Percentiles rank a stretch among this genome's conserved stretches.
Evolutionary conservation across 225 moss, liverwort and hornwort genomes (phyloP).

Genomic region (Antitrichia curtipendula): DNA sequence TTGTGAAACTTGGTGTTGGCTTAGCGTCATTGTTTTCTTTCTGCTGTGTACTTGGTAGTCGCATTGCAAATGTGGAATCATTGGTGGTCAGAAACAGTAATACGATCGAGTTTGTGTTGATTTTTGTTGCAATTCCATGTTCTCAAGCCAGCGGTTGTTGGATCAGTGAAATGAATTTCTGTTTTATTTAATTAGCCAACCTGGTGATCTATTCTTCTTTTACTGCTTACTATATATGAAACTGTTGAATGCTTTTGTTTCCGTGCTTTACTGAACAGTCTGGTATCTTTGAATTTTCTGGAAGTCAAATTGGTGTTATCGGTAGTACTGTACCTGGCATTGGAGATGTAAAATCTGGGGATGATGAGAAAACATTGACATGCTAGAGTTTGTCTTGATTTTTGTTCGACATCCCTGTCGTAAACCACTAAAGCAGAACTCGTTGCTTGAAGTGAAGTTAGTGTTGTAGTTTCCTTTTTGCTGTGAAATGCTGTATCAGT

Average conservation of each 20-base stretch:
- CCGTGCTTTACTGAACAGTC: background rate
- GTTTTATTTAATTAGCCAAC: background rate
- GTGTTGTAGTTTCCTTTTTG: too few relatives aligned
- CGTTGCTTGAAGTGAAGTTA: too few relatives aligned
- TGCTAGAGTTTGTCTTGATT: background rate
- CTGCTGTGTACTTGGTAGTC: background rate
- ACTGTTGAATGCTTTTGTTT: background rate
- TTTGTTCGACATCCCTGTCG: background rate
- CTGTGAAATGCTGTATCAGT: background rate
- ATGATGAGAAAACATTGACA: background rate
- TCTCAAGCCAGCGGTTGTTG: background rate
- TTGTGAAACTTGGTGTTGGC: background rate
- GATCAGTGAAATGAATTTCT: background rate
- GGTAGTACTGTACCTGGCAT: background rate
- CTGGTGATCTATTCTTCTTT: background rate
- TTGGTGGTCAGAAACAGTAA: background rate
- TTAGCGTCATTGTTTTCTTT: too few relatives aligned
- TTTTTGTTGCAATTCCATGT: background rate
- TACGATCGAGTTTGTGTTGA: background rate
- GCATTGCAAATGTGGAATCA: background rate
- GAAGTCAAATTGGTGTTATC: background rate
- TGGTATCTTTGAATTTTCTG: background rate
- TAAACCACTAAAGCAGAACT: background rate
- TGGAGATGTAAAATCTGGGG: too few relatives aligned
- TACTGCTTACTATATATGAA: background rate